Percentiles rank a stretch among this genome's conserved stretches.
phyloP scores from a whole-genome alignment of 305 asterid genomes.

The Fraxinus baroniana region DNA sequence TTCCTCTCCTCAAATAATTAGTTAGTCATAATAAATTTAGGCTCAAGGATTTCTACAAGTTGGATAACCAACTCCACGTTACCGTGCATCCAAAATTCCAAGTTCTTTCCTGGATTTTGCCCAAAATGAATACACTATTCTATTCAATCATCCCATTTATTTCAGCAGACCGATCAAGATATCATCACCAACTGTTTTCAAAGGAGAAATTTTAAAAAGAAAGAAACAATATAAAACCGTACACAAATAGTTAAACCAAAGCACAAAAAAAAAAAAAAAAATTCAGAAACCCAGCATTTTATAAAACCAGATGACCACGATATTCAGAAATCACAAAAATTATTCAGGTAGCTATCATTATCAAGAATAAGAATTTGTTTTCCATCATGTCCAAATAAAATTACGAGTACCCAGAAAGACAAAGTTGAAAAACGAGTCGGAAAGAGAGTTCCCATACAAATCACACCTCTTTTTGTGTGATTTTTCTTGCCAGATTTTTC shows the following conservation, averaged over 20 bases:
- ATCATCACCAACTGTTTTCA: conserved; percentile 4
- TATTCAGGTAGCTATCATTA: not conserved
- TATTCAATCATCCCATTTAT: conserved; percentile 15
- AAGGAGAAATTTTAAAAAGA: not conserved
- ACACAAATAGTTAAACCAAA: conserved; percentile 8
- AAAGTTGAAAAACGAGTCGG: not conserved
- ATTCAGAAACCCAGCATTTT: conserved; percentile 2
- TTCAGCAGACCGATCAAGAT: not conserved
- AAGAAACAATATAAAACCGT: conserved; percentile 16
- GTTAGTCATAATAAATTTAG: not conserved
- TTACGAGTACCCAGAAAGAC: not conserved
- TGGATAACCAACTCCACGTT: not conserved
- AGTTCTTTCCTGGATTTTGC: not conserved
- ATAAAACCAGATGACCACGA: not conserved
- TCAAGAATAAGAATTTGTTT: not conserved
- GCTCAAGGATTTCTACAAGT: not conserved
- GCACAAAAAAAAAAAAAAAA: not conserved
- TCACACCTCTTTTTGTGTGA: not conserved
- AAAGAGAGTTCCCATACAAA: not conserved
- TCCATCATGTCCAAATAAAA: not conserved
- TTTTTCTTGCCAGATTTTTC: not conserved
- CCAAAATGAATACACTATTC: conserved; percentile 17
- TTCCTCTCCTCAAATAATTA: not conserved
- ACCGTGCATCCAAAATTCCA: not conserved
- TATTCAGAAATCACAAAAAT: not conserved